Evolutionary conservation across 1,284 basidiomycete genomes (phyloP).

Genomic region (Trichosporon sp.): DNA sequence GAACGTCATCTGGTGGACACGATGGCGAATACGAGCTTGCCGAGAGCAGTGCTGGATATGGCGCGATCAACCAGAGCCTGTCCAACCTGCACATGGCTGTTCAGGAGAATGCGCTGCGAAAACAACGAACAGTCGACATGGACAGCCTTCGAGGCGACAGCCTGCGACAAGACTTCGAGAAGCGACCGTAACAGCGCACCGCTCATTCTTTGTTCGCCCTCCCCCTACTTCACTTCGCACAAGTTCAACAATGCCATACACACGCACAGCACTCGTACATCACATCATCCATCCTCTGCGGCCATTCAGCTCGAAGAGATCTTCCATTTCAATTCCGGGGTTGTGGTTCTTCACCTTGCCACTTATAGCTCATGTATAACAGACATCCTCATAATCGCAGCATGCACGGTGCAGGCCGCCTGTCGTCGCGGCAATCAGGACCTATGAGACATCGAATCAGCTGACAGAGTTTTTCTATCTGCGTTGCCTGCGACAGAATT

Average conservation of each 20-base stretch:
- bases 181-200: background rate
- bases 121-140: background rate
- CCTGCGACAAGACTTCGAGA: background rate
- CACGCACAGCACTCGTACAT: background rate
- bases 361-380: background rate
- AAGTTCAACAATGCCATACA: background rate
- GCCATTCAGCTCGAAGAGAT: background rate
- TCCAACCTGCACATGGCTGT: background rate
- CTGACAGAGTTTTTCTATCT: background rate
- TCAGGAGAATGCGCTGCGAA: background rate
- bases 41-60: background rate
- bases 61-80: background rate
- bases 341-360: background rate
- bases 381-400: background rate
- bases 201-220: background rate
- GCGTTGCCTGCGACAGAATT: too few relatives aligned
- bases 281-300: background rate
- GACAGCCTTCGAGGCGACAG: background rate
- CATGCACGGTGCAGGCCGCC: background rate
- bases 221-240: background rate
- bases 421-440: too few relatives aligned
- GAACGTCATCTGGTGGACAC: conserved; percentile 4
- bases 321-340: background rate
- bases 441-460: too few relatives aligned
- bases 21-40: conserved; percentile 1